phyloP scores from a whole-genome alignment of 2,329 filamentous ascomycete species.

The Trichoderma sp. region DNA sequence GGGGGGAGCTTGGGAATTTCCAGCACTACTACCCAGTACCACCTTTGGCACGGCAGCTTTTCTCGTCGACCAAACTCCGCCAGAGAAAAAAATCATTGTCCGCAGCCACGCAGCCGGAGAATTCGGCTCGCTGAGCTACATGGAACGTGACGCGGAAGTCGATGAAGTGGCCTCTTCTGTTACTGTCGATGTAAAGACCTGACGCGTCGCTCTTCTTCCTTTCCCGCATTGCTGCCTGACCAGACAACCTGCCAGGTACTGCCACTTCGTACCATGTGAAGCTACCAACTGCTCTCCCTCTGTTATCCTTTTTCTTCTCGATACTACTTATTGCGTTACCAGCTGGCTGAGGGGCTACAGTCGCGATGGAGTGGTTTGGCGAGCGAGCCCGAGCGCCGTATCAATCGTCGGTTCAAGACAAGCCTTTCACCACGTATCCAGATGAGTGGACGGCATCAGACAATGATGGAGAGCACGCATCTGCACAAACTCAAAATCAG shows the following conservation, averaged over 20 bases:
- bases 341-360: background rate
- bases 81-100: conserved; percentile 3
- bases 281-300: background rate
- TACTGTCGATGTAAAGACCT: conserved; percentile 1
- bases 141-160: conserved; percentile 21
- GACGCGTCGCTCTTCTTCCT: conserved; percentile 1
- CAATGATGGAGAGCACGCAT: background rate
- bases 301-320: background rate
- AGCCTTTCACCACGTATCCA: background rate
- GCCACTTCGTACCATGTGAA: conserved; percentile 18
- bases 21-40: background rate
- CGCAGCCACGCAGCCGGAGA: conserved; percentile 15
- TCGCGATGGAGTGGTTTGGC: conserved; percentile 20
- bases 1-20: conserved; percentile 13
- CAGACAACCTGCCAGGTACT: background rate
- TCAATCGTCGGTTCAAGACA: conserved; percentile 10
- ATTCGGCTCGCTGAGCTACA: conserved; percentile 7
- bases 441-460: background rate
- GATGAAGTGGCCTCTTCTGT: conserved; percentile 39
- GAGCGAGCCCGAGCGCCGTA: conserved; percentile 16
- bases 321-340: background rate
- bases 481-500: conserved; percentile 5
- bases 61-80: conserved; percentile 1
- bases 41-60: background rate
- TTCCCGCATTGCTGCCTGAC: conserved; percentile 2